These are phyloP conservation scores for Thecaphora thlaspeos DNA, from an alignment of 1,284 basidiomycete genomes.

Conservation along the genomic window DNA sequence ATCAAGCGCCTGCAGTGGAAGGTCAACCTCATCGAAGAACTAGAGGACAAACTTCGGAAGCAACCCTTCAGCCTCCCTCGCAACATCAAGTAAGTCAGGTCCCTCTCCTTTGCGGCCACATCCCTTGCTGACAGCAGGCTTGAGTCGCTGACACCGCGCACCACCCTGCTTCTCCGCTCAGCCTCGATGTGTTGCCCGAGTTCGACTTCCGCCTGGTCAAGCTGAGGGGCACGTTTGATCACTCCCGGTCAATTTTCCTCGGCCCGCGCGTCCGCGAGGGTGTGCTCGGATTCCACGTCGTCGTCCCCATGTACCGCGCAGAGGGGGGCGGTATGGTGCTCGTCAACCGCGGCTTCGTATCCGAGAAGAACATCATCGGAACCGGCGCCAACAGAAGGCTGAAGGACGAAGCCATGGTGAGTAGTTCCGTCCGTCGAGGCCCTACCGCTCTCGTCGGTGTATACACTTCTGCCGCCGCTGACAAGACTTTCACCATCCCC, in stretches of 20 bases:
- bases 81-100: constrained; percentile 76
- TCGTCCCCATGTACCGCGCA: constrained; percentile 77
- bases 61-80: constrained; percentile 77
- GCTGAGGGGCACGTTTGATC: constrained; percentile 61
- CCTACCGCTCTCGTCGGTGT: too few relatives aligned
- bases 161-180: constrained; percentile 59
- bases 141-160: too few relatives aligned
- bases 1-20: constrained; percentile 89
- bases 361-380: constrained; percentile 58
- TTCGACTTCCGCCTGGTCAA: constrained; percentile 49
- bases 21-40: constrained; percentile 84
- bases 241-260: constrained; percentile 71
- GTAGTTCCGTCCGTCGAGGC: neutral
- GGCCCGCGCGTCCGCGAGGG: constrained; percentile 84
- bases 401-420: constrained; percentile 16
- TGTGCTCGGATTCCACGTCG: constrained; percentile 78
- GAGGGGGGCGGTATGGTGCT: constrained; percentile 66
- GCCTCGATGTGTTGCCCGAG: constrained; percentile 33
- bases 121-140: too few relatives aligned
- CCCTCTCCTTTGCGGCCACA: neutral
- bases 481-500: too few relatives aligned
- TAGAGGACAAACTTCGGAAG: constrained; percentile 83
- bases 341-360: constrained; percentile 80
- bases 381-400: constrained; percentile 19
- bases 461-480: too few relatives aligned